These are phyloP conservation scores for Lichtheimia ramosa DNA, from an alignment of 371 early-diverging fungal genomes.

Conservation along the genomic window DNA sequence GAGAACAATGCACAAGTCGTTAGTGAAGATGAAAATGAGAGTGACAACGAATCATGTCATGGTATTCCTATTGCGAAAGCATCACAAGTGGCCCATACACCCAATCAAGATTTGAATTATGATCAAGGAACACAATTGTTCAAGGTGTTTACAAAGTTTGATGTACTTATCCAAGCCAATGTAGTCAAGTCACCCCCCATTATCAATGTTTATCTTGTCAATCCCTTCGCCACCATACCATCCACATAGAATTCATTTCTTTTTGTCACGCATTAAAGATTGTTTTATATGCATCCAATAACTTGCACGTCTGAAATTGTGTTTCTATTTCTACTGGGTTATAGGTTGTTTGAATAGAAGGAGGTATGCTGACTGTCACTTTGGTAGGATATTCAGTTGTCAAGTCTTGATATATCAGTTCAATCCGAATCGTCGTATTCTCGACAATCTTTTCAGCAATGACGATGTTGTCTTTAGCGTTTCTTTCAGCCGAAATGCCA, in stretches of 20 bases:
- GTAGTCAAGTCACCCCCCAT: conserved; percentile 37
- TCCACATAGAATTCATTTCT: background rate
- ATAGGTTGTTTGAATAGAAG: no score
- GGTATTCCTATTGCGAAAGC: conserved; percentile 2
- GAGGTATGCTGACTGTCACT: background rate
- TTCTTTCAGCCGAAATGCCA: background rate
- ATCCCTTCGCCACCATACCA: conserved; percentile 24
- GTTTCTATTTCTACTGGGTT: no score
- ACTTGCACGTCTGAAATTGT: background rate
- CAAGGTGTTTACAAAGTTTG: conserved; percentile 24
- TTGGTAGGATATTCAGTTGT: conserved; percentile 1
- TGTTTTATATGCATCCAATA: conserved; percentile 4
- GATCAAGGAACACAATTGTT: conserved; percentile 27
- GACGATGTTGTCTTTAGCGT: background rate
- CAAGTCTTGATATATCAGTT: conserved; percentile 1
- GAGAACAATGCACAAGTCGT: conserved; percentile 15
- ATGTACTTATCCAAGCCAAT: conserved; percentile 35
- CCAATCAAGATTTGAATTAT: conserved; percentile 13
- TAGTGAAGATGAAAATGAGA: conserved; percentile 11
- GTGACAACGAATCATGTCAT: conserved; percentile 2
- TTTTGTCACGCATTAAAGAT: conserved; percentile 1
- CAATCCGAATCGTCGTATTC: background rate
- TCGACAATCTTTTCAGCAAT: background rate
- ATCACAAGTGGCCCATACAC: background rate
- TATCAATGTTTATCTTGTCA: conserved; percentile 37